Conservation (phyloP, 805 yeast genomes). For the Suhomyces vadensis region DNA sequence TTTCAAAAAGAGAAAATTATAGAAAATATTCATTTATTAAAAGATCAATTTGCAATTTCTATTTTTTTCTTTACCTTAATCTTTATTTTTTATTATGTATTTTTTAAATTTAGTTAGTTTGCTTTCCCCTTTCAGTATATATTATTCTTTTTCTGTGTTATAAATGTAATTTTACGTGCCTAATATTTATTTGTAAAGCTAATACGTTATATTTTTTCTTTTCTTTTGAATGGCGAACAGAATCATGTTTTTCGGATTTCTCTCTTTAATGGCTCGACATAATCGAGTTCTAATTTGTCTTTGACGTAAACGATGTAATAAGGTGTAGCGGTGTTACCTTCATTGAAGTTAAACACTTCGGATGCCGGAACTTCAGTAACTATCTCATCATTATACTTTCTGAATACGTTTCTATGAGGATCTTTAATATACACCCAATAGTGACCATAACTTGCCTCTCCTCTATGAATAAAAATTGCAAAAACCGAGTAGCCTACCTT, state of each 20-base stretch:
- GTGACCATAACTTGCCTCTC: slow-evolving; percentile 95
- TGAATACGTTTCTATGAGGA: slow-evolving; percentile 61
- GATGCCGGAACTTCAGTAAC: slow-evolving; percentile 73
- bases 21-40: too few species aligned
- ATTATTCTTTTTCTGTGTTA: slow-evolving; percentile 2
- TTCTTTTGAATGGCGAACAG: not conserved
- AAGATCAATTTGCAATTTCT: not conserved
- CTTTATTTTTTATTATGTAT: not conserved
- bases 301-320: slow-evolving; percentile 84
- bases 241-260: slow-evolving; percentile 13
- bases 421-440: slow-evolving; percentile 95
- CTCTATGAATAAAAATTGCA: slow-evolving; percentile 92
- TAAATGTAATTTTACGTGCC: not conserved
- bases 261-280: slow-evolving; percentile 68
- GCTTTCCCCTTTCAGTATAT: not conserved
- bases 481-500: slow-evolving; percentile 77
- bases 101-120: not conserved
- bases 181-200: not conserved
- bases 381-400: slow-evolving; percentile 93
- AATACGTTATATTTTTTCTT: not conserved
- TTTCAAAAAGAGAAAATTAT: slow-evolving; percentile 12
- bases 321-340: slow-evolving; percentile 87
- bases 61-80: not conserved
- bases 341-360: slow-evolving; percentile 66
- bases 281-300: slow-evolving; percentile 52